Conservation (phyloP, 768 basidiomycete species). For the Termitomyces sp. region DNA sequence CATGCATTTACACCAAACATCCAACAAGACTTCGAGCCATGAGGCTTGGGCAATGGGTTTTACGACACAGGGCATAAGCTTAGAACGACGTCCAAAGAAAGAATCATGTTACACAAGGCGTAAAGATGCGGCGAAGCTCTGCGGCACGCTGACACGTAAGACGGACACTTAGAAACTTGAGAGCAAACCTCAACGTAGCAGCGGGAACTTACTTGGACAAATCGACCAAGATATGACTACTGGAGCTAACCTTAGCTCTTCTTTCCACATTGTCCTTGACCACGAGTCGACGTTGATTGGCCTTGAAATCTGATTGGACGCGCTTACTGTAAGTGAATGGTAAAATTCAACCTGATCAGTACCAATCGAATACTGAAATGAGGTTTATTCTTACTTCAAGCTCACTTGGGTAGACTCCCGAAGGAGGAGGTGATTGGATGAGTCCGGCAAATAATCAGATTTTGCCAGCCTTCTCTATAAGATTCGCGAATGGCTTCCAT, state of each 20-base stretch:
- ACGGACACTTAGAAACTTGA: neutral
- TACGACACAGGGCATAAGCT: neutral
- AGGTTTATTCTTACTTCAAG: neutral
- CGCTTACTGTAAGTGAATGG: neutral
- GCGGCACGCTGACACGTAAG: neutral
- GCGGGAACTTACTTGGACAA: slow-evolving; percentile 5
- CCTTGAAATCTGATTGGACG: neutral
- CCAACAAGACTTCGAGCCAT: neutral
- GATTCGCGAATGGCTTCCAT: slow-evolving; percentile 2
- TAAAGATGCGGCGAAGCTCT: slow-evolving; percentile 6
- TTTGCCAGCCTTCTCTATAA: neutral
- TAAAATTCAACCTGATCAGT: neutral
- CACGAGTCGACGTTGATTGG: slow-evolving; percentile 5
- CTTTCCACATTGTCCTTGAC: neutral
- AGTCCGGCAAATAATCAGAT: neutral
- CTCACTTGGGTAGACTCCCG: neutral
- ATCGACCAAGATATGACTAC: neutral
- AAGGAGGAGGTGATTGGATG: neutral
- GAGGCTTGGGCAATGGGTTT: slow-evolving; percentile 2
- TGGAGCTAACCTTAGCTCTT: slow-evolving; percentile 5
- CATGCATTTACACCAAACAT: neutral
- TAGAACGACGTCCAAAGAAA: neutral
- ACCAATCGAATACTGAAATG: neutral
- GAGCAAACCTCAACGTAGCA: neutral
- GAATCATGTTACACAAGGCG: neutral